Conservation (phyloP, 2,329 filamentous ascomycete genomes). For the Aurifilum marmelostoma region DNA sequence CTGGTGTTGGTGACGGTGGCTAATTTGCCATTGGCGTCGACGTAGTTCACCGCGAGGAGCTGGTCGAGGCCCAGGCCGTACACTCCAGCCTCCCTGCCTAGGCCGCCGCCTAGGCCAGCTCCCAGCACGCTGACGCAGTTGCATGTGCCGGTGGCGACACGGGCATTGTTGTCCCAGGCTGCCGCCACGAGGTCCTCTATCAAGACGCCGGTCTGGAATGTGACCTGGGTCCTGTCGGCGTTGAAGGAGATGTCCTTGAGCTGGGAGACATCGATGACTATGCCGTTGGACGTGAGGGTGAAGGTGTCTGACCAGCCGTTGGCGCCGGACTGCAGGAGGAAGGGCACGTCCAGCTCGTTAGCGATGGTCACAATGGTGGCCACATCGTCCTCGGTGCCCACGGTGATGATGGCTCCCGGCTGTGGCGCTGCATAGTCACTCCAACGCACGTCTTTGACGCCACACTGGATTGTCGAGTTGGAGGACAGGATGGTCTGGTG, state of each 20-base stretch:
- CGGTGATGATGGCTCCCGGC: conserved; percentile 26
- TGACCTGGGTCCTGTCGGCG: conserved; percentile 31
- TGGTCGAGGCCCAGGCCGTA: conserved; percentile 22
- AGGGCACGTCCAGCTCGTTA: conserved; percentile 30
- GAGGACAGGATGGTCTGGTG: conserved; percentile 20
- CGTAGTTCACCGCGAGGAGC: conserved; percentile 10
- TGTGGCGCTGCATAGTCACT: conserved; percentile 30
- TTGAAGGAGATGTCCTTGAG: conserved; percentile 33
- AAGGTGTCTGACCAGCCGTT: conserved; percentile 35
- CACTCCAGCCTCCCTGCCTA: conserved; percentile 21
- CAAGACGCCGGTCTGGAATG: conserved; percentile 33
- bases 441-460: conserved; percentile 29
- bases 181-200: conserved; percentile 32
- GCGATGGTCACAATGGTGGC: conserved; percentile 26
- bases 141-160: conserved; percentile 29
- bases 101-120: conserved; percentile 33
- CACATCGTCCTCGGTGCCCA: conserved; percentile 30
- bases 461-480: conserved; percentile 25
- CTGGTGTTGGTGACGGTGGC: conserved; percentile 39
- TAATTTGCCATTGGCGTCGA: conserved; percentile 1
- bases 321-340: conserved; percentile 34
- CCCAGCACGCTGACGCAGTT: conserved; percentile 24
- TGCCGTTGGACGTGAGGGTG: conserved; percentile 28
- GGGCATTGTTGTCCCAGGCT: conserved; percentile 32
- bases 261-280: conserved; percentile 33